phyloP scores from a whole-genome alignment of 2,329 filamentous ascomycete species.

The Didymella keratinophila region DNA sequence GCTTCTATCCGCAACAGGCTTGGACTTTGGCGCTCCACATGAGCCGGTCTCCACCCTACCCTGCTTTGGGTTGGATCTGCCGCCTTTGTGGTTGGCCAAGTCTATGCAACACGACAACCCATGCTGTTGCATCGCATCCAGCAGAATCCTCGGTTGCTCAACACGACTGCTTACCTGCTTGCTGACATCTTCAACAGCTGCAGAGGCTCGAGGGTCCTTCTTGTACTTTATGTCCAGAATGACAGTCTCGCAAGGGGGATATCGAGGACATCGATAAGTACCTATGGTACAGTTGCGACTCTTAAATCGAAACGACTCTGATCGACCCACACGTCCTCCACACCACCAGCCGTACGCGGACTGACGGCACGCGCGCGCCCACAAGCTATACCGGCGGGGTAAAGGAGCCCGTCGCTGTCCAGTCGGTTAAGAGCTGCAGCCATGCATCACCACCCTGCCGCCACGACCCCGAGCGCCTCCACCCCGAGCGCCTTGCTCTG shows the following conservation, averaged over 20 bases:
- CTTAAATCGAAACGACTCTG: neutral
- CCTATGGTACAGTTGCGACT: neutral
- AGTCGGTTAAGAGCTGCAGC: conserved; percentile 38
- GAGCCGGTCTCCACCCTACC: conserved; percentile 28
- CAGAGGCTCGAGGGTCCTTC: conserved; percentile 7
- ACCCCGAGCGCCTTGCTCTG: conserved; percentile 25
- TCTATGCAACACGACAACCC: conserved; percentile 27
- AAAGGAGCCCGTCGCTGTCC: conserved; percentile 30
- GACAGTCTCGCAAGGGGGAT: neutral
- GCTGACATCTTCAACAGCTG: conserved; percentile 29
- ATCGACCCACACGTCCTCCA: neutral
- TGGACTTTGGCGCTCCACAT: conserved; percentile 27
- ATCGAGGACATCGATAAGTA: neutral
- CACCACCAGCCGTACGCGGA: conserved; percentile 6
- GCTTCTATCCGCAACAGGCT: conserved; percentile 3
- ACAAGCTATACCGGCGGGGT: conserved; percentile 39
- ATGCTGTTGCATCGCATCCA: conserved; percentile 25
- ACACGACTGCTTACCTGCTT: conserved; percentile 23
- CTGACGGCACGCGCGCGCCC: conserved; percentile 22
- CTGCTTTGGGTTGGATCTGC: conserved; percentile 28
- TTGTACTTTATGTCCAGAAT: neutral
- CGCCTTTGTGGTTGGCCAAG: conserved; percentile 33
- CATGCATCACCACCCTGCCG: conserved; percentile 36
- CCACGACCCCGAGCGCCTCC: conserved; percentile 26
- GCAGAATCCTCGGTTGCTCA: conserved; percentile 28